These are phyloP conservation scores for Hydrangea macrophylla DNA, from an alignment of 148 eudicot genomes.

Conservation along the genomic window DNA sequence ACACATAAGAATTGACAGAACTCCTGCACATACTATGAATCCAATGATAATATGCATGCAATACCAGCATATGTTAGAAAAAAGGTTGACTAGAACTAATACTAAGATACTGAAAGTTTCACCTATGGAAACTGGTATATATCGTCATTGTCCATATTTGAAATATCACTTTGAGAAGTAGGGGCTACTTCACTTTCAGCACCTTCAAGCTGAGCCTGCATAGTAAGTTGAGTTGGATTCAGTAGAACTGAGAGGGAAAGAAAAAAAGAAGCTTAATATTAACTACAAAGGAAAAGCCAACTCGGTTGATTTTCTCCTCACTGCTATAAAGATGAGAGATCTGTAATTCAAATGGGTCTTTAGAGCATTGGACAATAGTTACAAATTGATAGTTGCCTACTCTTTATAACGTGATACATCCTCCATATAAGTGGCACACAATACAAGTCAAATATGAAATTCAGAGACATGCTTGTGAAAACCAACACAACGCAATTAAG, in stretches of 20 bases:
- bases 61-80: too few relatives aligned
- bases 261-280: background rate
- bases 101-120: background rate
- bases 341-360: background rate
- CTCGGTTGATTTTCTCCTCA: background rate
- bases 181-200: slow-evolving; percentile 35
- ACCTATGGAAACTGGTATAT: slow-evolving; percentile 24
- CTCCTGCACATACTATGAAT: background rate
- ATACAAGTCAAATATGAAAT: too few relatives aligned
- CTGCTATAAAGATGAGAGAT: background rate
- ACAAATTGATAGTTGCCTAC: background rate
- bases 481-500: background rate
- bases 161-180: slow-evolving; percentile 27
- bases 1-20: background rate
- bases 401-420: background rate
- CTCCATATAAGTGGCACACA: too few relatives aligned
- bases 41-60: background rate
- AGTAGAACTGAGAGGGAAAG: background rate
- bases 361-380: background rate
- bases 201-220: slow-evolving; percentile 73
- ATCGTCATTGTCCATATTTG: slow-evolving; percentile 39
- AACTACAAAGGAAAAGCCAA: too few relatives aligned
- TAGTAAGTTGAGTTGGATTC: background rate
- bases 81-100: too few relatives aligned
- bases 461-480: too few relatives aligned